Conservation (phyloP, 306 rosid genomes). For the Quercus cerris region DNA sequence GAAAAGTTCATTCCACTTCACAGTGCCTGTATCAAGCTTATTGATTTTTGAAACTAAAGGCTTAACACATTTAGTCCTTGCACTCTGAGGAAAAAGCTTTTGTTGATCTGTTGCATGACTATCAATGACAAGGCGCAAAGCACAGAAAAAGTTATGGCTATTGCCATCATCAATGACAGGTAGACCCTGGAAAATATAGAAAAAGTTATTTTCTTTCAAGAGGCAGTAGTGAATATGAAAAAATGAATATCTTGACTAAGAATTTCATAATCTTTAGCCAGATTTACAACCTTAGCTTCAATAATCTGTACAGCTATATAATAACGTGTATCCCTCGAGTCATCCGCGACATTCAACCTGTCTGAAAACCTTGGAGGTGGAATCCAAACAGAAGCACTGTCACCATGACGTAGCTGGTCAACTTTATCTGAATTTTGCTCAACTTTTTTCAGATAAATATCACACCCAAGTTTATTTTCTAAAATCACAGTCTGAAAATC, state of each 20-base stretch:
- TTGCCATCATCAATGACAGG: conserved; percentile 86
- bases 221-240: neutral
- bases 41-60: conserved; percentile 49
- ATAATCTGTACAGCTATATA: conserved; percentile 81
- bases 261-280: conserved; percentile 19
- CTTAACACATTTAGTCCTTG: conserved; percentile 94
- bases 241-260: neutral
- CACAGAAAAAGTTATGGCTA: conserved; percentile 94
- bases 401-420: conserved; percentile 57
- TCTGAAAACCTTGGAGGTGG: conserved; percentile 95
- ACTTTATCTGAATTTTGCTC: conserved; percentile 59
- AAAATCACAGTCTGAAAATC: conserved; percentile 82
- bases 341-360: conserved; percentile 78
- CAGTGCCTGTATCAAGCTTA: conserved; percentile 55
- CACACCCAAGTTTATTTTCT: conserved; percentile 92
- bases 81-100: conserved; percentile 97
- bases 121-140: conserved; percentile 83
- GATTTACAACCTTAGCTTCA: conserved; percentile 77
- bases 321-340: conserved; percentile 76
- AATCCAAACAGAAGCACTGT: conserved; percentile 69
- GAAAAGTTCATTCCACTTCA: conserved; percentile 92
- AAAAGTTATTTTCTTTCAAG: conserved; percentile 8
- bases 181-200: conserved; percentile 56
- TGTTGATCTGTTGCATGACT: conserved; percentile 86
- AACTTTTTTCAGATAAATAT: conserved; percentile 64